Evolutionary conservation across 1,284 basidiomycete genomes (phyloP).

Genomic region (Xerocomus minutiporus): DNA sequence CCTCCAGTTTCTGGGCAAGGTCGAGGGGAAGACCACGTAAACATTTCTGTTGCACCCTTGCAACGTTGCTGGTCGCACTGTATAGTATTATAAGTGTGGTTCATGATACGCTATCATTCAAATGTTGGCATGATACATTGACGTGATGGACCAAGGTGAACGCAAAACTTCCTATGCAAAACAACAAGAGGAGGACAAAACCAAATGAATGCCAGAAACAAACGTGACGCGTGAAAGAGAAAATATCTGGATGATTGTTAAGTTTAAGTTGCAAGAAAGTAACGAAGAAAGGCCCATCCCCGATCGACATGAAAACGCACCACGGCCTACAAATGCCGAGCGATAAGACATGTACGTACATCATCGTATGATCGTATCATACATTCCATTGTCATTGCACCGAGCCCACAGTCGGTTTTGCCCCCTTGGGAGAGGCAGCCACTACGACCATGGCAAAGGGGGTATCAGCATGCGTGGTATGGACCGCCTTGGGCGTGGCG

Average conservation of each 20-base stretch:
- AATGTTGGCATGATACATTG: slow-evolving; percentile 26
- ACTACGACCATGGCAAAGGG: slow-evolving; percentile 5
- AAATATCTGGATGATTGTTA: slow-evolving; percentile 3
- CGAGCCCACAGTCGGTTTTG: slow-evolving; percentile 6
- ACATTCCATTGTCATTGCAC: slow-evolving; percentile 16
- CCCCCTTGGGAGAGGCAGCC: slow-evolving; percentile 4
- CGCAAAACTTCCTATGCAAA: slow-evolving; percentile 24
- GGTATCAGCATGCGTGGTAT: slow-evolving; percentile 9
- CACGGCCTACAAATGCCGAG: neutral
- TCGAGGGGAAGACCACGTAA: neutral
- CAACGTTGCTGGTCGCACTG: neutral
- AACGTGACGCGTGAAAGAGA: neutral
- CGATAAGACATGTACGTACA: neutral
- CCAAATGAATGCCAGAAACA: slow-evolving; percentile 8
- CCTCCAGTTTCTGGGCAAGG: slow-evolving; percentile 20
- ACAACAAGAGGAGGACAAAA: slow-evolving; percentile 16
- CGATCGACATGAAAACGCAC: neutral
- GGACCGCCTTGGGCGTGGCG: slow-evolving; percentile 17
- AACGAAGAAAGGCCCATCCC: neutral
- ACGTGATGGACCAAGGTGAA: slow-evolving; percentile 14
- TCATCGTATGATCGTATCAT: neutral
- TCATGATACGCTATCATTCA: slow-evolving; percentile 21
- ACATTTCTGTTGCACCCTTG: neutral
- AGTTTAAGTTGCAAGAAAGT: slow-evolving; percentile 9
- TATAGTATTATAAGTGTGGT: slow-evolving; percentile 6